Conservation (phyloP, 2,329 filamentous ascomycete genomes). For the Colletotrichum karsti region DNA sequence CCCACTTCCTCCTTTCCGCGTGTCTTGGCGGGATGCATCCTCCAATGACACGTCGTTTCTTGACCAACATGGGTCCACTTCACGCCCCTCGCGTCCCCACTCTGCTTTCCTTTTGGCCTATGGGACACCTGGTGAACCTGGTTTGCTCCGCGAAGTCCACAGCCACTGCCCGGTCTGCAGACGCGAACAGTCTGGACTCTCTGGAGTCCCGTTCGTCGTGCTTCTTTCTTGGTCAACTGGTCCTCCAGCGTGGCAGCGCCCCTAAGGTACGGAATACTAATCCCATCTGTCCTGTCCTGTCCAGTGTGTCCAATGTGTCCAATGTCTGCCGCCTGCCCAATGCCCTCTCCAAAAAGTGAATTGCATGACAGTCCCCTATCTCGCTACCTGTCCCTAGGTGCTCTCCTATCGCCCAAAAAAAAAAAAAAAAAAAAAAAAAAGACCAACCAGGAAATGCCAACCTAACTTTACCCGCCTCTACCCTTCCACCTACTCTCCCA, state of each 20-base stretch:
- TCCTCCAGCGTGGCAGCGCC: background rate
- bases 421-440: no score
- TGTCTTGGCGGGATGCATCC: slow-evolving; percentile 17
- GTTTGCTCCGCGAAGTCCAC: slow-evolving; percentile 1
- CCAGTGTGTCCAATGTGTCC: no score
- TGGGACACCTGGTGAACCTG: no score
- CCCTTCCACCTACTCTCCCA: background rate
- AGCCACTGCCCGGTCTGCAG: background rate
- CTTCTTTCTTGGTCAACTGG: background rate
- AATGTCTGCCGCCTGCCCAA: no score
- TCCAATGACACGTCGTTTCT: slow-evolving; percentile 8
- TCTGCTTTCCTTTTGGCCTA: background rate
- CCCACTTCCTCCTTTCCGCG: slow-evolving; percentile 25
- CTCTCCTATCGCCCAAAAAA: background rate
- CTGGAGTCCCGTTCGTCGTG: background rate
- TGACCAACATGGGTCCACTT: background rate
- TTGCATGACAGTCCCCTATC: slow-evolving; percentile 20
- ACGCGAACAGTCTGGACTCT: slow-evolving; percentile 4
- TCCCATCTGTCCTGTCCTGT: background rate
- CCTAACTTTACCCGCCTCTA: background rate
- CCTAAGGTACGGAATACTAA: background rate
- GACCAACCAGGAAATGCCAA: no score
- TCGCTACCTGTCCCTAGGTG: background rate
- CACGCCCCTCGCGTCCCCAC: background rate
- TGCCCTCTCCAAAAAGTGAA: no score